phyloP scores from a whole-genome alignment of 768 basidiomycete genomes.

The Agrocybe praecox region DNA sequence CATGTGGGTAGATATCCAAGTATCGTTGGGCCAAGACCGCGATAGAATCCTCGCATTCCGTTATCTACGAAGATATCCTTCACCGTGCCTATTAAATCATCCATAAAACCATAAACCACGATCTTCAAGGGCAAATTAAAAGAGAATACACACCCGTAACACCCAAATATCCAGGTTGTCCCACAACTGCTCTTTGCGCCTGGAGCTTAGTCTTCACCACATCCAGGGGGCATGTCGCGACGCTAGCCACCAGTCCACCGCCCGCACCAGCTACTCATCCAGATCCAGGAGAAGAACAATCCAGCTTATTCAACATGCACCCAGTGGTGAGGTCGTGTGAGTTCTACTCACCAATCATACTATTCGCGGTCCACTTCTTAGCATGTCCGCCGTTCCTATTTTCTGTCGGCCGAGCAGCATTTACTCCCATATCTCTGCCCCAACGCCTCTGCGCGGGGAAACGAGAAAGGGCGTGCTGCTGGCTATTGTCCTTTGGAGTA shows the following conservation, averaged over 20 bases:
- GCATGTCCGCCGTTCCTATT: conserved; percentile 25
- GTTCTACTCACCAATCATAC: conserved; percentile 72
- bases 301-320: not conserved
- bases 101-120: conserved; percentile 6
- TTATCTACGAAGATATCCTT: conserved; percentile 54
- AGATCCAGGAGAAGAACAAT: not conserved
- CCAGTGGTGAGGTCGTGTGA: not conserved
- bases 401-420: conserved; percentile 26
- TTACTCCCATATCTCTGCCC: conserved; percentile 68
- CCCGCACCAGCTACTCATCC: conserved; percentile 80
- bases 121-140: not conserved
- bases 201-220: conserved; percentile 98
- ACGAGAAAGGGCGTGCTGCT: conserved; percentile 24
- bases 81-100: conserved; percentile 34
- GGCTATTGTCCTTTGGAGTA: conserved; percentile 12
- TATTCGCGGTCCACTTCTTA: conserved; percentile 69
- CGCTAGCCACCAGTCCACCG: conserved; percentile 88
- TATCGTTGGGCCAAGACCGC: conserved; percentile 96
- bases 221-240: conserved; percentile 96
- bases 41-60: conserved; percentile 89
- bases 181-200: conserved; percentile 78
- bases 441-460: conserved; percentile 56
- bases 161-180: conserved; percentile 76
- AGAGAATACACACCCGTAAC: conserved; percentile 58
- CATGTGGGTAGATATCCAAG: conserved; percentile 97